These are phyloP conservation scores for Nitzschia sp. DNA, from an alignment of 108 stramenopile genomes.

Conservation along the genomic window DNA sequence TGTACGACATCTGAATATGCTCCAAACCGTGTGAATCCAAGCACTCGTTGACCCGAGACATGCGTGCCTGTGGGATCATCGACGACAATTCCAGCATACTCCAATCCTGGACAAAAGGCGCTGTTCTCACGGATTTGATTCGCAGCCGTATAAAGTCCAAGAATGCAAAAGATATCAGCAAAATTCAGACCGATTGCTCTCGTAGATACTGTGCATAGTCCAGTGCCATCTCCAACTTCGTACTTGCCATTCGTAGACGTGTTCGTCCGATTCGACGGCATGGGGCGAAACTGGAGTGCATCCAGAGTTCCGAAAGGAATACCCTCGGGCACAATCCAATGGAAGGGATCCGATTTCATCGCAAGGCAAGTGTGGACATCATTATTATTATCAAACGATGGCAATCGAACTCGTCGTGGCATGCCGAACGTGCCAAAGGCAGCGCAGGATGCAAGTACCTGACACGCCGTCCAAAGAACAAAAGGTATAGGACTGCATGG, in stretches of 20 bases:
- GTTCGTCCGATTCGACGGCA: background rate
- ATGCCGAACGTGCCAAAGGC: too few species aligned
- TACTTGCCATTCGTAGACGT: background rate
- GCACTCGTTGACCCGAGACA: conserved; percentile 6
- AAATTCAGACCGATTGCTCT: conserved; percentile 49
- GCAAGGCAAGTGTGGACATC: too few species aligned
- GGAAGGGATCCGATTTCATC: too few species aligned
- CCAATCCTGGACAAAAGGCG: conserved; percentile 46
- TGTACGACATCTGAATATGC: conserved; percentile 36
- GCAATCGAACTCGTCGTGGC: too few species aligned
- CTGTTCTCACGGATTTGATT: conserved; percentile 16
- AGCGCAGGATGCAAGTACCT: too few species aligned
- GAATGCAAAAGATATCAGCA: conserved; percentile 48
- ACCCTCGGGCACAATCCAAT: conserved; percentile 26
- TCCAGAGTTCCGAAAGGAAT: conserved; percentile 23
- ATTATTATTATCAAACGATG: too few species aligned
- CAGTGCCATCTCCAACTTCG: background rate
- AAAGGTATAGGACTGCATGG: too few species aligned
- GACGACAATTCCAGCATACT: conserved; percentile 39
- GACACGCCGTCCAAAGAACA: too few species aligned
- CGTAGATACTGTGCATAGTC: conserved; percentile 13
- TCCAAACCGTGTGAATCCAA: conserved; percentile 44
- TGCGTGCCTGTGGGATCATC: conserved; percentile 20
- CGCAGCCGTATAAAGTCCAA: conserved; percentile 46
- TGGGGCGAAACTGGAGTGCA: conserved; percentile 2